phyloP scores from a whole-genome alignment of 768 basidiomycete genomes.

The Cyathus striatus region DNA sequence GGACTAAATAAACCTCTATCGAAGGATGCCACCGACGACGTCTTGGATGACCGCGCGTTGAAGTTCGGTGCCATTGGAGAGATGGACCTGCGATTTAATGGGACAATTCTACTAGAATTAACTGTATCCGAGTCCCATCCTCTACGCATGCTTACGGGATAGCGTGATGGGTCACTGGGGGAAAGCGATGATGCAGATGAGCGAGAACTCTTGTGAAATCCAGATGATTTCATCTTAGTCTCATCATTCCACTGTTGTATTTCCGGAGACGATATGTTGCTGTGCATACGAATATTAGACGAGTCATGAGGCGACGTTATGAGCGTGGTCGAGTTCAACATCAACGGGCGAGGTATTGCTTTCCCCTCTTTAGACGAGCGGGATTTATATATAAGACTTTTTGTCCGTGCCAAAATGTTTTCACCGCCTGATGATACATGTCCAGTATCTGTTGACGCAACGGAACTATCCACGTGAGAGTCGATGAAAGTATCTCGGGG shows the following conservation, averaged over 20 bases:
- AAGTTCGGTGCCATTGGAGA: slow-evolving; percentile 68
- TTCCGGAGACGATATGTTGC: slow-evolving; percentile 25
- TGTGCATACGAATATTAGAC: slow-evolving; percentile 25
- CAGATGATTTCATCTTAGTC: slow-evolving; percentile 30
- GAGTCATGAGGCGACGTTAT: slow-evolving; percentile 28
- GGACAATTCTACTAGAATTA: slow-evolving; percentile 49
- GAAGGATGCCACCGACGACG: slow-evolving; percentile 36
- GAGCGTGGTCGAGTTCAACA: slow-evolving; percentile 49
- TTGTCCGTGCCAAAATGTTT: slow-evolving; percentile 22
- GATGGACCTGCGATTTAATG: slow-evolving; percentile 60
- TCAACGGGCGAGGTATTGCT: slow-evolving; percentile 59
- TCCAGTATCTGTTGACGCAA: slow-evolving; percentile 27
- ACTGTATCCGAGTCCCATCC: slow-evolving; percentile 55
- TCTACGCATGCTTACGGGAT: slow-evolving; percentile 30
- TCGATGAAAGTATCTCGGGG: slow-evolving; percentile 52
- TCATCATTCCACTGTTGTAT: slow-evolving; percentile 47
- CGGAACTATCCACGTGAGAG: background rate
- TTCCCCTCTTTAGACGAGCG: slow-evolving; percentile 35
- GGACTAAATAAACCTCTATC: slow-evolving; percentile 30
- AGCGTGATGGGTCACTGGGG: slow-evolving; percentile 41
- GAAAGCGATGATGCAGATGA: slow-evolving; percentile 66
- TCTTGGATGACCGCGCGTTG: slow-evolving; percentile 29
- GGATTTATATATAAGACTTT: slow-evolving; percentile 22
- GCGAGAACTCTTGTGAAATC: slow-evolving; percentile 46
- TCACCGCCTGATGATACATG: slow-evolving; percentile 34